Evolutionary conservation across 1,284 basidiomycete species (phyloP), one percentile per base, ranked within the genome.

Genomic region (Marasmius sp.): DNA sequence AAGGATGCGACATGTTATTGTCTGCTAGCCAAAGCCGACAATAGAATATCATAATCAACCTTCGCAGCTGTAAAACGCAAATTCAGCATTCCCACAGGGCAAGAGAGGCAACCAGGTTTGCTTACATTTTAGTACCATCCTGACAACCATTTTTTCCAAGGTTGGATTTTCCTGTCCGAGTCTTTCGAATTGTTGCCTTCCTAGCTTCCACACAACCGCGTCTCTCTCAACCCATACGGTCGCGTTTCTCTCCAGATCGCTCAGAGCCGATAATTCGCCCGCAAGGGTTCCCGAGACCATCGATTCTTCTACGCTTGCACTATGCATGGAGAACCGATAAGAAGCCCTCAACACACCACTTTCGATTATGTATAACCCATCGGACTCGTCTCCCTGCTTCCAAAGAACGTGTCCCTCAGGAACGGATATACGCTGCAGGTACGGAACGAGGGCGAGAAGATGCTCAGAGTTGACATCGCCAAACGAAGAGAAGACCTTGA

Each of bases 231-330:
- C 93, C 0, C 89, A 79, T 27, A 93, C 93, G 3, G 89, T 93
- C n/a, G 94, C 90, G 71, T 97, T 97, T 53, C 95, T 80, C 22
- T 84, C 80, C 45, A 89, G 81, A 16, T 87, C 87, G 8, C 92
- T 88, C 27, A 98, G 76, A 41, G 90, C 91, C 0, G 91, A 90
- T 59, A 97, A 75, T 74, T 97, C 95, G 1, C 95, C 95, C 2
- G 95, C 93, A 6, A 97, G 78, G 0, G 94, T 94, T 1, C 94
- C 95, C 1, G 94, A 88, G 0, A 97, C 93, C 95, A 97, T 97
- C 5, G 90, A 92, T 76, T 94, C 93, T 69, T 92, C 88, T 52
- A 94, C 85, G 10, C 77, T 74, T 34, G 84, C 82, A 7, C 83
- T 79, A 65, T 90, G 85, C 57, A 88, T 86, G 10, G 86, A 85